phyloP scores from a whole-genome alignment of 176 grass and related monocot genomes.

The Aegilops bicornis region DNA sequence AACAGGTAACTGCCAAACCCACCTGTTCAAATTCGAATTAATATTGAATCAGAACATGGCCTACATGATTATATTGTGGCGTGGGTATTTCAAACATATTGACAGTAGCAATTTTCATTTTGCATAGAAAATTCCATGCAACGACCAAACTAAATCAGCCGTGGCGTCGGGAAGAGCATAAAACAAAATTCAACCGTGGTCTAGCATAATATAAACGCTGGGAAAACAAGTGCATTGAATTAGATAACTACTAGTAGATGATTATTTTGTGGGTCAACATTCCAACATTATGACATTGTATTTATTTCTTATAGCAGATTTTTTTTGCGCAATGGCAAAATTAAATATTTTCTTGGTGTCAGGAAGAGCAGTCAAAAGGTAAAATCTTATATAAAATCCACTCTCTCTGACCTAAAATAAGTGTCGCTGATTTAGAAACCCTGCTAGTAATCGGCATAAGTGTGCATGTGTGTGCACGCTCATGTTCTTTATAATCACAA shows the following conservation, averaged over 20 bases:
- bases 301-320: not conserved
- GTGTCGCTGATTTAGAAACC: not conserved
- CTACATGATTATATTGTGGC: not conserved
- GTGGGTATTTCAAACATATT: not conserved
- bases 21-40: constrained; percentile 27
- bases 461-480: not conserved
- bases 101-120: not conserved
- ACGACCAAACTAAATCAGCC: not conserved
- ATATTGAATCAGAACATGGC: not conserved
- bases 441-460: too few species aligned
- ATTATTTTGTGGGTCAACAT: not conserved
- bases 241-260: not conserved
- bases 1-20: constrained; percentile 58
- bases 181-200: not conserved
- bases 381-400: not conserved
- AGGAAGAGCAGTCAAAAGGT: not conserved
- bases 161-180: not conserved
- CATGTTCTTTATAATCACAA: not conserved
- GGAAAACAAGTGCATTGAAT: not conserved
- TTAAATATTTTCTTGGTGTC: not conserved
- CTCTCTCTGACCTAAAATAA: too few species aligned
- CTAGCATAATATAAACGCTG: not conserved
- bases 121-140: not conserved
- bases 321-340: not conserved
- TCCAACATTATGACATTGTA: not conserved